These are phyloP conservation scores for Abortiporus biennis DNA, from an alignment of 1,284 basidiomycete genomes.

Conservation along the genomic window DNA sequence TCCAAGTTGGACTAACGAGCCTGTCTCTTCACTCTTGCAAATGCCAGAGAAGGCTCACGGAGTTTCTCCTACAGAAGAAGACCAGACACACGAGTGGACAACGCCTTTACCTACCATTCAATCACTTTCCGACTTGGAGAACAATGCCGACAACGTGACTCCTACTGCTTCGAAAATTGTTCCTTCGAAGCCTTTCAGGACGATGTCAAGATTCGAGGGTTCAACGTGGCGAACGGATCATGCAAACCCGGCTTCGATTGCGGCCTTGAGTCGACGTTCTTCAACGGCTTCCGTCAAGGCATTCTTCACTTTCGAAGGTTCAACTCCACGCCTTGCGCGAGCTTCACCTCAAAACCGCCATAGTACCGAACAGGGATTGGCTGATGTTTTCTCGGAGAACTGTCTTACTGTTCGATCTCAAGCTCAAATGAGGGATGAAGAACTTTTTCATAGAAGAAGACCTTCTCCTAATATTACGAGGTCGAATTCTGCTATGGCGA, in stretches of 20 bases:
- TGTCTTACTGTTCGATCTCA: constrained; percentile 55
- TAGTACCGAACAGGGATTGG: constrained; percentile 59
- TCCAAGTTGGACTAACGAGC: constrained; percentile 51
- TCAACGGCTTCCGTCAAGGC: constrained; percentile 53
- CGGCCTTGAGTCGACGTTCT: constrained; percentile 45
- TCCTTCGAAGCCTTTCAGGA: constrained; percentile 16
- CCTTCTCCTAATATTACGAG: constrained; percentile 19
- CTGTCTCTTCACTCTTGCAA: constrained; percentile 47
- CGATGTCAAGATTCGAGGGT: constrained; percentile 19
- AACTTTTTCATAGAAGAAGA: constrained; percentile 51
- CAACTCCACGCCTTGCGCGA: constrained; percentile 52
- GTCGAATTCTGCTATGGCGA: constrained; percentile 28
- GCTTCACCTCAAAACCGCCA: constrained; percentile 63
- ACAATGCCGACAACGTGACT: constrained; percentile 20
- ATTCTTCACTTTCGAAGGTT: constrained; percentile 40
- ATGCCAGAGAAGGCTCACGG: constrained; percentile 13
- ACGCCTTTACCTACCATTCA: constrained; percentile 47
- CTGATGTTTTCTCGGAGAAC: constrained; percentile 63
- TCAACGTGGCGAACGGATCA: constrained; percentile 16
- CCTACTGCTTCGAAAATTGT: constrained; percentile 7
- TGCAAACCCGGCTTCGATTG: constrained; percentile 14
- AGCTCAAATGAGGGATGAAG: constrained; percentile 53
- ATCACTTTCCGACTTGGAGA: constrained; percentile 47
- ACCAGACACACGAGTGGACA: constrained; percentile 9
- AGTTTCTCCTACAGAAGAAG: constrained; percentile 10